Percentiles rank a stretch among this genome's conserved stretches.
Conservation (phyloP, 768 basidiomycete genomes). For the Tephrocybe sp. region DNA sequence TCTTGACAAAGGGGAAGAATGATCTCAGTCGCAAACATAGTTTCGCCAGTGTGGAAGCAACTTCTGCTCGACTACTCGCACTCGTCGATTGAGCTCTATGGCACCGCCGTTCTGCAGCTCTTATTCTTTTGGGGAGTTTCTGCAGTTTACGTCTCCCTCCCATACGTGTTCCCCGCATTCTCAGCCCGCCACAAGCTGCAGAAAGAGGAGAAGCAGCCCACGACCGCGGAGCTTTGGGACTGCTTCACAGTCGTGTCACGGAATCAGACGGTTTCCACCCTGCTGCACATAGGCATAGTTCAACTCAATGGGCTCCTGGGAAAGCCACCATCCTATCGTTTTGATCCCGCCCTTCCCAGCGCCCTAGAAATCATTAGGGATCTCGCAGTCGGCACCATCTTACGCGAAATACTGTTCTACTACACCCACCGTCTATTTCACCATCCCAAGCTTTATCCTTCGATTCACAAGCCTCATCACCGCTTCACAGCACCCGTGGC, state of each 20-base stretch:
- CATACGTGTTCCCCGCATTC: constrained; percentile 21
- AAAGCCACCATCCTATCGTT: constrained; percentile 17
- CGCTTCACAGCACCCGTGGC: constrained; percentile 32
- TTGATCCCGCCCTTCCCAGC: constrained; percentile 21
- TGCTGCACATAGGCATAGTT: constrained; percentile 19
- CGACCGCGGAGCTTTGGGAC: constrained; percentile 20
- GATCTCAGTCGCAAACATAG: too few relatives aligned
- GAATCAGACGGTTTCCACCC: constrained; percentile 24
- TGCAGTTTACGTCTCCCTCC: constrained; percentile 22
- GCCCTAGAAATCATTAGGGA: constrained; percentile 18
- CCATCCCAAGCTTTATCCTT: constrained; percentile 23
- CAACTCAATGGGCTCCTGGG: constrained; percentile 1
- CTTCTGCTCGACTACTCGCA: constrained; percentile 15
- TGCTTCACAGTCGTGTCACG: constrained; percentile 22
- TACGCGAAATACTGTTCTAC: constrained; percentile 30
- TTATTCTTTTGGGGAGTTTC: constrained; percentile 25
- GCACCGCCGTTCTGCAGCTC: constrained; percentile 22
- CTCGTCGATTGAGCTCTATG: constrained; percentile 21
- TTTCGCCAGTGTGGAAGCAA: constrained; percentile 7
- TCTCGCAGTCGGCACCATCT: constrained; percentile 17
- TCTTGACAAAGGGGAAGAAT: neutral
- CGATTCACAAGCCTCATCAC: constrained; percentile 30
- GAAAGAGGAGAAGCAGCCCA: constrained; percentile 25
- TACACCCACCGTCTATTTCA: constrained; percentile 29
- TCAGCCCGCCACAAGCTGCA: constrained; percentile 26